Base-by-base conservation (phyloP, 805 yeast genomes). In the Monosporozyma siamensis region DNA sequence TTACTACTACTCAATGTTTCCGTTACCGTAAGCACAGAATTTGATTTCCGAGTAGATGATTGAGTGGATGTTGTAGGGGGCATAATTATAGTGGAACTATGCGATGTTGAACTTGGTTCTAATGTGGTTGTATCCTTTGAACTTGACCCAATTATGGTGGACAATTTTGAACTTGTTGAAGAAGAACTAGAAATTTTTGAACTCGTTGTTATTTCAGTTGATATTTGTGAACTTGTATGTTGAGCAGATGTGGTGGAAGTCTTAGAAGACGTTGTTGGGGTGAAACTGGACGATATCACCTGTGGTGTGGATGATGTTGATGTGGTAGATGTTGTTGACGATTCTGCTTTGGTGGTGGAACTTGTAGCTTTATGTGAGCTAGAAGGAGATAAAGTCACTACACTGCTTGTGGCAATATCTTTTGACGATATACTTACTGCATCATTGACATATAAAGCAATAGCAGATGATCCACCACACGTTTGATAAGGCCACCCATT, bases 381-480 rank as follows among this genome's bases (percentile, higher is more conserved):
- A n/a, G 23, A 44, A 22, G 36, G 24, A 7, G 46, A 30, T 6
- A 32, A 32, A 3, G 35, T 32, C 14, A 7, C 17, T 14, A 12
- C 10, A 29, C 32, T 29, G 17, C 32, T 29, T 29, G 14, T 29
- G n/a, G 25, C 9, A 18, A 20, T 22, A 4, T 18, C 17, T 7
- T 21, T 18, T 10, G 34, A 10, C 18, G 38, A n/a, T 5, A 38
- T 14, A 12, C 10, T 15, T 9, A 17, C 31, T 17, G 14, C 25
- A 7, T 18, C 63, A 45, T 65, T 64, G 11, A 70, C 61, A 47
- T 65, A 76, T 14, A 78, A 73, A 27, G 67, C 59, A 50, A 71
- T 70, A 42, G 70, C 71, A 23, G 58, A 51, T 18, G 71, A 64
- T 25, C 82, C 83, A 49, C 88, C 88, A 61, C 95, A 85, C 8